phyloP scores from a whole-genome alignment of 2,329 filamentous ascomycete genomes.

The Hymenoscyphus salicellus region DNA sequence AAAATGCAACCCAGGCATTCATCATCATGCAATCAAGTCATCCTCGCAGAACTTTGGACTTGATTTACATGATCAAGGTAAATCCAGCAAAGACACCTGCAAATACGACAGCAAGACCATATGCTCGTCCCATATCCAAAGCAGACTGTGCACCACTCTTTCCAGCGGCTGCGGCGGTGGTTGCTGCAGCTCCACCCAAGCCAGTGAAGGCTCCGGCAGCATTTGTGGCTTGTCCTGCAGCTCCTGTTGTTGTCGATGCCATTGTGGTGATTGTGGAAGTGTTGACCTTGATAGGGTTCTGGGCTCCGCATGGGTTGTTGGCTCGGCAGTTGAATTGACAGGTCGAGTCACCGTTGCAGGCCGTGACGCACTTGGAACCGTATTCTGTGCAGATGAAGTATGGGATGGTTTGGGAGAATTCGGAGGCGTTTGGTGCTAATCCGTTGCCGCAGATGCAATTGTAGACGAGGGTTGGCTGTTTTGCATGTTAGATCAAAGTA shows the following conservation, averaged over 20 bases:
- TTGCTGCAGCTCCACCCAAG: constrained; percentile 40
- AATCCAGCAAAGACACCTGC: constrained; percentile 57
- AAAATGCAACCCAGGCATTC: not conserved
- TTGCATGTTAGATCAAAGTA: not conserved
- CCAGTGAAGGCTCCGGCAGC: constrained; percentile 42
- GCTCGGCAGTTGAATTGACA: constrained; percentile 61
- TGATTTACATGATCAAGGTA: constrained; percentile 47
- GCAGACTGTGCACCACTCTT: constrained; percentile 38
- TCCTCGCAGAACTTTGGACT: not conserved
- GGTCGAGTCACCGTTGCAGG: constrained; percentile 54
- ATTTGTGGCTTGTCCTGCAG: constrained; percentile 40
- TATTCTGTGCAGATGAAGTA: constrained; percentile 73
- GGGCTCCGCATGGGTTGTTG: constrained; percentile 71
- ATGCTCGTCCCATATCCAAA: constrained; percentile 53
- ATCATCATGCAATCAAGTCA: not conserved
- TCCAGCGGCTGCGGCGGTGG: constrained; percentile 28
- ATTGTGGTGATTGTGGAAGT: constrained; percentile 43
- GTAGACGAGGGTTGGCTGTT: constrained; percentile 60
- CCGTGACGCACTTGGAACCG: constrained; percentile 63
- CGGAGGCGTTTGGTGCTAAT: constrained; percentile 65
- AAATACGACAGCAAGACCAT: constrained; percentile 53
- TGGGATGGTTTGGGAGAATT: constrained; percentile 76
- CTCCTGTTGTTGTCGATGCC: constrained; percentile 41
- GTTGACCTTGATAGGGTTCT: constrained; percentile 60
- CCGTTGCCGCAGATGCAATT: constrained; percentile 69